A percentile compares a stretch with the other conserved stretches of the same genome.
These are phyloP conservation scores for Heterobasidion parviporum DNA, from an alignment of 1,284 basidiomycete species.

Conservation along the genomic window DNA sequence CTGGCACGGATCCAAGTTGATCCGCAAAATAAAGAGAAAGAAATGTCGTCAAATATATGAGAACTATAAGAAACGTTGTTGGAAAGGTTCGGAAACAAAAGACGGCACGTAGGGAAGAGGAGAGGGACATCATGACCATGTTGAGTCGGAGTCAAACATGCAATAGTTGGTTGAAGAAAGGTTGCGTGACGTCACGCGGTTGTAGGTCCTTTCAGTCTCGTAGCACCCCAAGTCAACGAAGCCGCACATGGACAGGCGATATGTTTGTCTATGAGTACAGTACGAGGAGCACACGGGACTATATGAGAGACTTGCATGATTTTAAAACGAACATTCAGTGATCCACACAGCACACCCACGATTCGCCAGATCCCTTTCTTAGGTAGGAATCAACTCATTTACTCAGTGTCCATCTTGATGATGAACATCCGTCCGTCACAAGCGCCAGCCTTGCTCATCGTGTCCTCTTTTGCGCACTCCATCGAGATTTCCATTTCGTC, in stretches of 20 bases:
- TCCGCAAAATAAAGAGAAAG: slow-evolving; percentile 46
- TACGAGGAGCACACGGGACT: no score
- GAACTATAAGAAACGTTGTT: slow-evolving; percentile 36
- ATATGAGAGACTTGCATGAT: no score
- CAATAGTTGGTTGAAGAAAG: no score
- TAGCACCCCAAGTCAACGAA: no score
- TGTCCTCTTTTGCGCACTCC: slow-evolving; percentile 4
- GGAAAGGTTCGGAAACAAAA: not conserved
- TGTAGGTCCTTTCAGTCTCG: no score
- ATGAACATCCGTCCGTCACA: slow-evolving; percentile 6
- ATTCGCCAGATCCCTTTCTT: no score
- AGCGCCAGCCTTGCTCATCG: slow-evolving; percentile 7
- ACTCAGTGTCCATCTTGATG: slow-evolving; percentile 3
- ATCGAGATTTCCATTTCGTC: slow-evolving; percentile 9
- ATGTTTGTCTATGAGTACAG: no score
- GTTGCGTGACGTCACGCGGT: no score
- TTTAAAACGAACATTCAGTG: no score
- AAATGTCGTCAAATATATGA: slow-evolving; percentile 48
- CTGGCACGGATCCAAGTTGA: slow-evolving; percentile 39
- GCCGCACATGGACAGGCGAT: no score
- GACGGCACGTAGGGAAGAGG: not conserved
- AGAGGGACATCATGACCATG: not conserved
- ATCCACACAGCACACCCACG: no score
- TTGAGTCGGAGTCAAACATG: no score
- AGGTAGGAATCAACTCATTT: not conserved